These are phyloP conservation scores for Colletotrichum viniferum DNA, from an alignment of 2,329 filamentous ascomycete genomes.

Conservation along the genomic window DNA sequence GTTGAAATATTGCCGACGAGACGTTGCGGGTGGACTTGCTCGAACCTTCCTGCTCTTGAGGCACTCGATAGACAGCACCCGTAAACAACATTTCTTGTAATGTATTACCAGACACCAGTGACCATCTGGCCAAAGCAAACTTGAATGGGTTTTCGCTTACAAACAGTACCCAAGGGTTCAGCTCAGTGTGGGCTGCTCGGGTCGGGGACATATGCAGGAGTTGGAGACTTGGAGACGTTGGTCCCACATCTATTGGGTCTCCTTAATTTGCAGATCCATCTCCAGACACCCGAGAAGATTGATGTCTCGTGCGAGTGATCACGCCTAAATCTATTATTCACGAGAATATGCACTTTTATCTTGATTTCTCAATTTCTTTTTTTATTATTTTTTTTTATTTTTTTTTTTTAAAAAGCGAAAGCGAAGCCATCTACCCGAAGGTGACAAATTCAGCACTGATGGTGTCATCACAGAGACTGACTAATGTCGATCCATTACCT, in stretches of 20 bases:
- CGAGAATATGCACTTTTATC: neutral
- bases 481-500: neutral
- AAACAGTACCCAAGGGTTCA: neutral
- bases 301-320: neutral
- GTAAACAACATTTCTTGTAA: neutral
- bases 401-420: neutral
- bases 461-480: neutral
- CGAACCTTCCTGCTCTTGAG: too few relatives aligned
- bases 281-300: neutral
- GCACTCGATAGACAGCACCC: too few relatives aligned
- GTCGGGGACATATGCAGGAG: neutral
- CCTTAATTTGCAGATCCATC: neutral
- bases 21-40: too few relatives aligned
- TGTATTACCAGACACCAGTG: neutral
- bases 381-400: too few relatives aligned
- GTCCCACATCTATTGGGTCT: neutral
- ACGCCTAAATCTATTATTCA: accelerated
- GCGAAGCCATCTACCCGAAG: neutral
- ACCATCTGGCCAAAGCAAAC: too few relatives aligned
- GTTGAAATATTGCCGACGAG: too few relatives aligned
- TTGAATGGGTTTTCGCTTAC: neutral
- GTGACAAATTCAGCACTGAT: neutral
- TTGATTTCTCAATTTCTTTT: neutral
- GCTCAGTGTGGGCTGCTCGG: neutral
- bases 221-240: neutral